Base-by-base conservation (phyloP, 345 rosid species). In the Sonneratia caseolaris region DNA sequence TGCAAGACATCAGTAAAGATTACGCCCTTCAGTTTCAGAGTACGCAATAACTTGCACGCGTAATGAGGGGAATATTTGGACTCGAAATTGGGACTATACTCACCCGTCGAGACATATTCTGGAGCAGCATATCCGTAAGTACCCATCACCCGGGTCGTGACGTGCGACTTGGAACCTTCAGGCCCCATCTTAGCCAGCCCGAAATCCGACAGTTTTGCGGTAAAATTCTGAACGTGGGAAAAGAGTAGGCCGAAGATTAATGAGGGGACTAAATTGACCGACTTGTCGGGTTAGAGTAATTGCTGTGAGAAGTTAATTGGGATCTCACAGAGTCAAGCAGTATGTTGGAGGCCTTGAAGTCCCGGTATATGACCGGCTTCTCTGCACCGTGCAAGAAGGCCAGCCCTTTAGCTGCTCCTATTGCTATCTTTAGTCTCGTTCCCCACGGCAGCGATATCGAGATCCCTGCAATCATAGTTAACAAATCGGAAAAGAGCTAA, bases 151-250 rank as follows among this genome's bases (percentile, higher is more conserved):
- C 98, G 84, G 72, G 97, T 91, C 0, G 92, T 90, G 43, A 94
- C 98, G 71, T 94, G 98, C n/a, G 97, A 85, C 69, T 94, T 81
- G 7, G 96, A 94, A 40, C 98, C 98, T 74, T 91, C 96, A 22
- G 98, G 98, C 0, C 98, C 97, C 93, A 94, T 90, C 62, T 75
- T 94, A 6, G 98, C 97, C 0, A 91, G 92, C 67, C 97, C 98
- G 14, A 94, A 91, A 79, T 94, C 98, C 14, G 98, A 94, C 61
- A 94, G 69, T 73, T 91, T 94, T 7, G 89, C 93, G 0, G 93
- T 90, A 64, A 91, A 94, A 80, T 91, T 96, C 98, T 93, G 59
- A 13, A 9, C 5, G 3, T 8, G 13, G 15, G 2, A 13, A 47
- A 47, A 47, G 51, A 47, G 15, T 13, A 10, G 51, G 14, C 51